These are phyloP conservation scores for Populus simonii DNA, from an alignment of 345 rosid species.

Conservation along the genomic window DNA sequence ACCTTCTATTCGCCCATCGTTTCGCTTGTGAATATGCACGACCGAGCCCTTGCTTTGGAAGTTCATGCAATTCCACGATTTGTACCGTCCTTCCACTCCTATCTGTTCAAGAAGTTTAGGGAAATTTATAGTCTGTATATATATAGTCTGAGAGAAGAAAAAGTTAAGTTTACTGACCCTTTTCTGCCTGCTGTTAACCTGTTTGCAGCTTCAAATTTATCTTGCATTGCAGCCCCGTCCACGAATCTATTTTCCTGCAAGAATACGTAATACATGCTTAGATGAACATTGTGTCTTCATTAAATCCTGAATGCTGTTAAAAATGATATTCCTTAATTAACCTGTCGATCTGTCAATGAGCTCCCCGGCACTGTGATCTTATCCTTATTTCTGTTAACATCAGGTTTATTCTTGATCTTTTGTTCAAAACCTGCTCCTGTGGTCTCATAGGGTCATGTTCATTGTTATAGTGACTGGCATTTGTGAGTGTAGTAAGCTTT, in stretches of 20 bases:
- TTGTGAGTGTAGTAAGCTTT: no score
- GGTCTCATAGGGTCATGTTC: no score
- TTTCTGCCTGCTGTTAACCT: neutral
- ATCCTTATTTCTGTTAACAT: neutral
- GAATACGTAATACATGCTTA: neutral
- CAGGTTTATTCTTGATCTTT: neutral
- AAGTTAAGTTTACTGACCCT: neutral
- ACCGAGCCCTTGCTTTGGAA: neutral
- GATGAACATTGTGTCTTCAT: no score
- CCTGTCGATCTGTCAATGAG: neutral
- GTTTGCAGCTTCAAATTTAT: neutral
- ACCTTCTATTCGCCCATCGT: neutral
- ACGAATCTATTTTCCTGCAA: neutral
- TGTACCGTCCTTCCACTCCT: neutral
- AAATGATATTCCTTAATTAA: no score
- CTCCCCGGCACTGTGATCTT: neutral
- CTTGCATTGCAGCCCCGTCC: neutral
- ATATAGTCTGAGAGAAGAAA: neutral
- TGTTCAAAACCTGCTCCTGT: no score
- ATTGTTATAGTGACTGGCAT: no score
- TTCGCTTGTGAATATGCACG: neutral
- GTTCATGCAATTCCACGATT: neutral
- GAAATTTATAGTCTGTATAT: no score
- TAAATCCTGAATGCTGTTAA: no score
- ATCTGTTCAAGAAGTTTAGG: neutral